Conservation (phyloP, 176 grass and related monocot species). For the Thinopyrum elongatum region DNA sequence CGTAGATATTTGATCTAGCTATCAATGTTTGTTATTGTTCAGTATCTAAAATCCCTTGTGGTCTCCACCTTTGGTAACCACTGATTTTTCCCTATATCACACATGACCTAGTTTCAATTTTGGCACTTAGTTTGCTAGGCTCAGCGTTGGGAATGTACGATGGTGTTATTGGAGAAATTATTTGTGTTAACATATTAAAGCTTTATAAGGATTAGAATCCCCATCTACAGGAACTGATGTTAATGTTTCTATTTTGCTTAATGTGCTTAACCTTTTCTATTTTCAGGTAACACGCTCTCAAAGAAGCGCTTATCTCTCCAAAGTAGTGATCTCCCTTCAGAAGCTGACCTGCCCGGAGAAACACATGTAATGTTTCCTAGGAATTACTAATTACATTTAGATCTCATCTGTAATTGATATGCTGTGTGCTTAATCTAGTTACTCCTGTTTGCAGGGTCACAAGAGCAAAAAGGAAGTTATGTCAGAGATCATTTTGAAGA, state of each 20-base stretch:
- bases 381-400: background rate
- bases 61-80: background rate
- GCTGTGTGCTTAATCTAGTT: conserved; percentile 25
- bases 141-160: background rate
- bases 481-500: conserved; percentile 90
- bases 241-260: conserved; percentile 2
- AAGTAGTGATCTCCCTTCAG: conserved; percentile 34
- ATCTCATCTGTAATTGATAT: conserved; percentile 13
- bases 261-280: background rate
- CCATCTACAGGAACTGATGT: conserved; percentile 10
- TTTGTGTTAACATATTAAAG: background rate
- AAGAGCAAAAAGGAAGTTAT: conserved; percentile 99
- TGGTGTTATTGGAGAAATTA: background rate
- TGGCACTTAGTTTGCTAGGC: conserved; percentile 19
- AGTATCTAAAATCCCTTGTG: background rate
- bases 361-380: conserved; percentile 37
- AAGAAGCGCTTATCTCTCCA: conserved; percentile 49
- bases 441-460: conserved; percentile 49
- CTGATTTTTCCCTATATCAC: background rate
- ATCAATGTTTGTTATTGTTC: background rate
- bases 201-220: conserved; percentile 1
- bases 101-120: background rate
- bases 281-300: conserved; percentile 39
- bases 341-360: conserved; percentile 42
- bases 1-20: background rate